Base-by-base conservation (phyloP, 768 basidiomycete species). In the Chiua virens region DNA sequence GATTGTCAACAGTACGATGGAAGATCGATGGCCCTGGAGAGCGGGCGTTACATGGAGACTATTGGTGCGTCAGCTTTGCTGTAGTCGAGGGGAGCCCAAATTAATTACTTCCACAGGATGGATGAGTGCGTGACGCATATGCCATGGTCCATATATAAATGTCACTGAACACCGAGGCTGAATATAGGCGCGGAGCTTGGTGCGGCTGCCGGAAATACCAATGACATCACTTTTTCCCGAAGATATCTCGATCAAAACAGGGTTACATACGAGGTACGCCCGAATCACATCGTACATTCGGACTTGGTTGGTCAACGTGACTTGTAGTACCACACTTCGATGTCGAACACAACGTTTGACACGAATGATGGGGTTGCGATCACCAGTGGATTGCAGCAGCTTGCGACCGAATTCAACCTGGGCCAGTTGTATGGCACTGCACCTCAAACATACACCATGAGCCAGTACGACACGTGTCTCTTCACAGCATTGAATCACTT, bases 41-140 rank as follows among this genome's bases (percentile, higher is more conserved):
- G 89, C 56, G 89, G 94, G 17, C 75, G 91, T 21, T 96, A 95
- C 64, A 89, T 96, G 86, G 94, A 97, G 71, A 97, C 93, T 9
- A 74, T 95, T 48, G 92, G 90, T 87, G 42, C 13, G 79, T 45
- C 13, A 11, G 7, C 14, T 15, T 15, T 25, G 25, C 5, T 20
- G 21, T 28, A n/a, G n/a, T n/a, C 25, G 4, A 20, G 2, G 18
- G 22, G 15, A 10, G 20, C 21, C 25, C 25, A 3, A 21, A 34
- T 10, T 40, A 0, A 37, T 38, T 15, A 34, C 20, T 38, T 41
- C 23, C 3, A 22, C 27, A 66, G 69, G 85, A 9, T 91, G 83
- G 81, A 71, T 88, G 74, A 85, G 88, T 85, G 59, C 37, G 75
- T 68, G 15, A 2, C 32, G 13, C 2, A 30, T 35, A 8, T 30